phyloP scores from a whole-genome alignment of 768 basidiomycete genomes.

The Amanita exitialis region DNA sequence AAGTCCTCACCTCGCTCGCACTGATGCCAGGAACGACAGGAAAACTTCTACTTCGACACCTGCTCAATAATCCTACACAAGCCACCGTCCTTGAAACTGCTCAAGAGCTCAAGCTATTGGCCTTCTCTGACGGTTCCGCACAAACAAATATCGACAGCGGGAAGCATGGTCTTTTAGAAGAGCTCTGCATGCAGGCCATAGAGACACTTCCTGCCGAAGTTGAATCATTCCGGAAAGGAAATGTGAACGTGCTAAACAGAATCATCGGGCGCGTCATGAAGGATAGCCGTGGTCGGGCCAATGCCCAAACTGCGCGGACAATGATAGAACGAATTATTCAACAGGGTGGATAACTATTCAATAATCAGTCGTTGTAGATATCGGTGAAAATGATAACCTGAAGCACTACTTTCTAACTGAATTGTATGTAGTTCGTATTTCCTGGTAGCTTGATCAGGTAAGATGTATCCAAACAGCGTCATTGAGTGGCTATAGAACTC shows the following conservation, averaged over 20 bases:
- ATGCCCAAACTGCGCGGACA: constrained; percentile 36
- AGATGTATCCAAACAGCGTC: too few species aligned
- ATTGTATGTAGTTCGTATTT: not conserved
- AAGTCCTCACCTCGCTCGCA: not conserved
- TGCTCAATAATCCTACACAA: constrained; percentile 39
- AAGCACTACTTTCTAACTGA: not conserved
- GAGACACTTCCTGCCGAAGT: constrained; percentile 56
- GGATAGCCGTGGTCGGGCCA: constrained; percentile 64
- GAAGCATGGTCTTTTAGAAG: constrained; percentile 23
- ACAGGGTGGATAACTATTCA: not conserved
- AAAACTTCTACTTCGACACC: constrained; percentile 63
- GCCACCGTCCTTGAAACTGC: constrained; percentile 34
- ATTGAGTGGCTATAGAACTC: too few species aligned
- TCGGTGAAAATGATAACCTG: too few species aligned
- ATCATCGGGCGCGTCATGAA: constrained; percentile 85
- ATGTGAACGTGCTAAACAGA: constrained; percentile 69
- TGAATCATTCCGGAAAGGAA: constrained; percentile 55
- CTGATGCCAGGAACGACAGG: constrained; percentile 58
- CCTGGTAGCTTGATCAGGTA: too few species aligned
- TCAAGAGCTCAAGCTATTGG: constrained; percentile 34
- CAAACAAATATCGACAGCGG: constrained; percentile 8
- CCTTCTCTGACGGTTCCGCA: constrained; percentile 16
- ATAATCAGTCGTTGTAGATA: too few species aligned
- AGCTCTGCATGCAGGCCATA: constrained; percentile 58
- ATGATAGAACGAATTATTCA: not conserved